A percentile compares a stretch with the other conserved stretches of the same genome.
phyloP scores from a whole-genome alignment of 164 flowering plant genomes.

The Berberis vulgaris region DNA sequence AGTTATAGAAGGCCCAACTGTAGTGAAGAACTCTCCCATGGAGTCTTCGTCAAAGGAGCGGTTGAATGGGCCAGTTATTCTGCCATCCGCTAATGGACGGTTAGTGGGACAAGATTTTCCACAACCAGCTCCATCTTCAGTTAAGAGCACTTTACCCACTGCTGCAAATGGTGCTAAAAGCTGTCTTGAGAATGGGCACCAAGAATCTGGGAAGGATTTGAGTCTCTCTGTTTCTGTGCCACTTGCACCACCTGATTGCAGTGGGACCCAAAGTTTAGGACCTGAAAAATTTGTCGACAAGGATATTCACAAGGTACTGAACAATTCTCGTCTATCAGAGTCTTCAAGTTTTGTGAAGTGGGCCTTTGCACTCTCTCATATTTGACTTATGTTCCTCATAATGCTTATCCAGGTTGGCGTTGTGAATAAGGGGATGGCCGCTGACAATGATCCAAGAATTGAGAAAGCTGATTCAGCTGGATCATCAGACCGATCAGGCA shows the following conservation, averaged over 20 bases:
- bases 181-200: conserved; percentile 1
- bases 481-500: neutral
- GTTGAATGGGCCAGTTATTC: conserved; percentile 8
- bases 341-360: neutral
- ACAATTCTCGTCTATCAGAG: neutral
- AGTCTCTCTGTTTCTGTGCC: neutral
- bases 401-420: neutral
- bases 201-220: neutral
- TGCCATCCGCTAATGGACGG: conserved; percentile 1
- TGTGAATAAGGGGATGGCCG: conserved; percentile 4
- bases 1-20: neutral
- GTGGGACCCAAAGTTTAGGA: neutral
- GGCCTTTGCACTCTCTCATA: neutral
- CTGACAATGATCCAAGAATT: neutral
- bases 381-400: no score
- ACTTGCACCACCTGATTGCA: neutral
- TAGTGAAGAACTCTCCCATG: conserved; percentile 5
- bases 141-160: conserved; percentile 2
- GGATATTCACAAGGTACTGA: neutral
- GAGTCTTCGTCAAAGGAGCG: conserved; percentile 10
- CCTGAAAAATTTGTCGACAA: neutral
- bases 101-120: neutral
- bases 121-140: conserved; percentile 6
- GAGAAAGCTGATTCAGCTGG: neutral
- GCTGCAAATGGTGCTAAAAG: conserved; percentile 1